phyloP scores from a whole-genome alignment of 2,329 filamentous ascomycete genomes.

The Botrytis elliptica region DNA sequence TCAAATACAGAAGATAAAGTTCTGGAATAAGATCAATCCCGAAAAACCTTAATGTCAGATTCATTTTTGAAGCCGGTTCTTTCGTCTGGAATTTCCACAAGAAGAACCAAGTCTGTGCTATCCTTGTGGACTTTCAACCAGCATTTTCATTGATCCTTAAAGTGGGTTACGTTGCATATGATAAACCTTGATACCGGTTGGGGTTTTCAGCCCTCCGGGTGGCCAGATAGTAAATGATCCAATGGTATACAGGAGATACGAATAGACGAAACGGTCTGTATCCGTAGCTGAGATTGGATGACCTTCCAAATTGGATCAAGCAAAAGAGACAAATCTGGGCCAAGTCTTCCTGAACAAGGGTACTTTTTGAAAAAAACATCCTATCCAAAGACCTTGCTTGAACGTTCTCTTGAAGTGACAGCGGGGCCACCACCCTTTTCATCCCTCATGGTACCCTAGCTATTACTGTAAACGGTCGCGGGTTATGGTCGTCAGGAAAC shows the following conservation, averaged over 20 bases:
- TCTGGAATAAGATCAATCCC: not conserved
- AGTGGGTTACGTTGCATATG: slow-evolving; percentile 15
- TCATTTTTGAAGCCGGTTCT: not conserved
- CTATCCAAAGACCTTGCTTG: slow-evolving; percentile 7
- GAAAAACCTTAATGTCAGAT: slow-evolving; percentile 17
- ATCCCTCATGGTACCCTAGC: slow-evolving; percentile 19
- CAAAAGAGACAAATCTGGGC: slow-evolving; percentile 5
- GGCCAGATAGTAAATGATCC: slow-evolving; percentile 16
- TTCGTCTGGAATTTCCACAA: slow-evolving; percentile 10
- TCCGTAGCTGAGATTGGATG: slow-evolving; percentile 21
- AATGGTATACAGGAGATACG: slow-evolving; percentile 15
- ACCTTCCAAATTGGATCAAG: slow-evolving; percentile 13
- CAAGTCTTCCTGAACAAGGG: slow-evolving; percentile 2
- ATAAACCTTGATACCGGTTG: slow-evolving; percentile 20
- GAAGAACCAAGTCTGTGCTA: slow-evolving; percentile 17
- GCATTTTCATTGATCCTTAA: slow-evolving; percentile 20
- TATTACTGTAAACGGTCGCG: slow-evolving; percentile 19
- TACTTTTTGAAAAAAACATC: not conserved
- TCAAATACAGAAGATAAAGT: not conserved
- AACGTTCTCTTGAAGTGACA: slow-evolving; percentile 10
- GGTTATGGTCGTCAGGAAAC: slow-evolving; percentile 8
- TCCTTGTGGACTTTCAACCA: slow-evolving; percentile 17
- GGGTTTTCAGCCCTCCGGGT: slow-evolving; percentile 18
- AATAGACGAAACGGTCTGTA: slow-evolving; percentile 23
- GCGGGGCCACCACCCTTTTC: not conserved